A percentile compares a stretch with the other conserved stretches of the same genome.
phyloP scores from a whole-genome alignment of 306 rosid species.

The Carpinus viminea region DNA sequence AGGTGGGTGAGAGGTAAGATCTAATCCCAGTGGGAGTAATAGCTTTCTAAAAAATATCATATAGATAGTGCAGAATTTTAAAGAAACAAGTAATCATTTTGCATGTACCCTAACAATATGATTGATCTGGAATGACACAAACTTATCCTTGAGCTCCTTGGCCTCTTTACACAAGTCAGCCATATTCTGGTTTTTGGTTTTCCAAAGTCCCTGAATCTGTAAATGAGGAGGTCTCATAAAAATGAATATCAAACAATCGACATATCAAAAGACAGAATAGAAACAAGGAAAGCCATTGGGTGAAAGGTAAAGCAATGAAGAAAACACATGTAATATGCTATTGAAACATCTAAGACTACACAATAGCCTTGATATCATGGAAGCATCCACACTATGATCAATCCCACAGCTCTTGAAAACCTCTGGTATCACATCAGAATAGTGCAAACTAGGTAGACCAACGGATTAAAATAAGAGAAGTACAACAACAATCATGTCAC shows the following conservation, averaged over 20 bases:
- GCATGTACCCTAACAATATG: constrained; percentile 69
- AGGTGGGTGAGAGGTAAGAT: too few species aligned
- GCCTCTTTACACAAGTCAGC: constrained; percentile 59
- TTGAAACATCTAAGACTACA: background rate
- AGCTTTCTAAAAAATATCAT: background rate
- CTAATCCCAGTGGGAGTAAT: background rate
- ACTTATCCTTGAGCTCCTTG: constrained; percentile 54
- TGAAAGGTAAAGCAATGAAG: background rate
- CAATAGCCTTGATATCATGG: background rate
- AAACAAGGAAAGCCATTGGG: background rate
- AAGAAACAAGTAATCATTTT: constrained; percentile 12
- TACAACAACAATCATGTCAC: background rate
- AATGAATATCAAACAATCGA: constrained; percentile 9
- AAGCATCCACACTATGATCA: constrained; percentile 1
- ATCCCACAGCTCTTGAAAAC: background rate
- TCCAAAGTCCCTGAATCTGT: constrained; percentile 80
- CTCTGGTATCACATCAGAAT: background rate
- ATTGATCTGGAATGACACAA: constrained; percentile 63
- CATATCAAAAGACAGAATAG: background rate
- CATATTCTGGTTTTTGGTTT: constrained; percentile 64
- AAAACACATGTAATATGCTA: background rate
- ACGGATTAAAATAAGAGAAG: background rate
- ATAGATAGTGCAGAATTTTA: background rate
- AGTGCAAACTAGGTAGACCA: background rate
- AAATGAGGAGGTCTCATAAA: constrained; percentile 12